Base-by-base conservation (phyloP, 139 green algal species). In the Haematococcus sp. region DNA sequence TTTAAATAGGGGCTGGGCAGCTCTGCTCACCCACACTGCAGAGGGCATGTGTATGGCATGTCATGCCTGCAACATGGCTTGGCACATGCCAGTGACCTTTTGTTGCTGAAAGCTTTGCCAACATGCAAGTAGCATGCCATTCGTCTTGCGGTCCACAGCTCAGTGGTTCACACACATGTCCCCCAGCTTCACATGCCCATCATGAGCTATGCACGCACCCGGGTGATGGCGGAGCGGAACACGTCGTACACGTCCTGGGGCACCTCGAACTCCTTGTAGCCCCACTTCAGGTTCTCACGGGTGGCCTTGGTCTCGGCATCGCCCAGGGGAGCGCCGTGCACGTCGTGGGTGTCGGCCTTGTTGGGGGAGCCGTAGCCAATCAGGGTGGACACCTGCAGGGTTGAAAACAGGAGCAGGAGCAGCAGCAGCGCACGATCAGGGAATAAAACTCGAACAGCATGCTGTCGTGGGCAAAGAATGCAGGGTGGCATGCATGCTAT, bases 321-420 rank as follows among this genome's bases (percentile, higher is more conserved):
- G 70, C 95, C 95, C 71, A 99, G 93, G 59, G 96, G 89, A 19
- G 96, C 94, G 72, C 96, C 96, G 85, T 99, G 96, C 61, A 98
- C 95, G 73, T 95, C 94, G 78, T 98, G 93, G 5, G 90, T 90
- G 93, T 98, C 89, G 49, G 94, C 92, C 93, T 98, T 98, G 91
- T 98, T 98, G 78, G 96, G 96, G 3, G 95, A 99, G 73, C 96
- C 96, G 78, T 97, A 99, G 70, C 96, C 96, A 78, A 99, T 99
- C 75, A 97, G 91, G 73, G 96, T 99, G 79, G 91, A 94, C 46
- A 94, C 83, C 78, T 85, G 40, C 25, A 40, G 3, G 58, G 11
- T 25, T 61, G 52, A 25, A 20, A 20, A 61, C 7, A 31, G 20
- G 52, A 61, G 9, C 46, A 55, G 13, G 16, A 55, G 46, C 46